These are phyloP conservation scores for Pharnaceum exiguum DNA, from an alignment of 148 eudicot species.

Conservation along the genomic window DNA sequence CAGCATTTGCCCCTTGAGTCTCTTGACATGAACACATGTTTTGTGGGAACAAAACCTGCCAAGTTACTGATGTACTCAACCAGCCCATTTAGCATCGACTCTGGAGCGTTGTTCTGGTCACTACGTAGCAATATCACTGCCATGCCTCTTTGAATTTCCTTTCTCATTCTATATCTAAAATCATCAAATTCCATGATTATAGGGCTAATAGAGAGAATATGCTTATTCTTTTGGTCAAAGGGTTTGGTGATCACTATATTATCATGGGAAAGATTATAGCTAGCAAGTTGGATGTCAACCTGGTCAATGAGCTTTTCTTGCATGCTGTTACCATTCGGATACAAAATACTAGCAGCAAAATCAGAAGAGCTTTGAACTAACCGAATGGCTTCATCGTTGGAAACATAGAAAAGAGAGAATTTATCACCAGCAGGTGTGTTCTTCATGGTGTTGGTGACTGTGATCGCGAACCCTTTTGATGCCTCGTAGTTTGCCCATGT, in stretches of 20 bases:
- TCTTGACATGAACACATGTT: neutral
- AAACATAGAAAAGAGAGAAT: constrained; percentile 48
- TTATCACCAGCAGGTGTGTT: constrained; percentile 23
- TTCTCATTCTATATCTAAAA: constrained; percentile 22
- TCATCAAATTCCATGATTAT: constrained; percentile 31
- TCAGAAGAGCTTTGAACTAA: constrained; percentile 33
- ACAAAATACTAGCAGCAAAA: constrained; percentile 36
- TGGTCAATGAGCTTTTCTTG: constrained; percentile 35
- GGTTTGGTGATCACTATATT: constrained; percentile 17
- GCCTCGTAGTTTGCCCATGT: constrained; percentile 67
- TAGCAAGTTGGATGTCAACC: constrained; percentile 30
- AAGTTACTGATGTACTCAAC: constrained; percentile 39
- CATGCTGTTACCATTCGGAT: constrained; percentile 11
- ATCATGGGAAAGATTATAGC: constrained; percentile 22
- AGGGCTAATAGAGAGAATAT: constrained; percentile 34
- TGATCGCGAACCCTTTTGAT: constrained; percentile 51
- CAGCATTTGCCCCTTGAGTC: constrained; percentile 26
- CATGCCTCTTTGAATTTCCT: constrained; percentile 45
- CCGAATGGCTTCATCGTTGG: constrained; percentile 48
- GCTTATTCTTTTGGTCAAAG: constrained; percentile 17
- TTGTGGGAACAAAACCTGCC: constrained; percentile 1
- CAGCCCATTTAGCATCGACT: constrained; percentile 34
- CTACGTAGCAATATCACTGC: constrained; percentile 38
- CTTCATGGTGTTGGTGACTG: constrained; percentile 30
- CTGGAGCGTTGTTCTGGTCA: constrained; percentile 31